These are phyloP conservation scores for Dactylellina sp. DNA, from an alignment of 2,329 filamentous ascomycete species.

Conservation along the genomic window DNA sequence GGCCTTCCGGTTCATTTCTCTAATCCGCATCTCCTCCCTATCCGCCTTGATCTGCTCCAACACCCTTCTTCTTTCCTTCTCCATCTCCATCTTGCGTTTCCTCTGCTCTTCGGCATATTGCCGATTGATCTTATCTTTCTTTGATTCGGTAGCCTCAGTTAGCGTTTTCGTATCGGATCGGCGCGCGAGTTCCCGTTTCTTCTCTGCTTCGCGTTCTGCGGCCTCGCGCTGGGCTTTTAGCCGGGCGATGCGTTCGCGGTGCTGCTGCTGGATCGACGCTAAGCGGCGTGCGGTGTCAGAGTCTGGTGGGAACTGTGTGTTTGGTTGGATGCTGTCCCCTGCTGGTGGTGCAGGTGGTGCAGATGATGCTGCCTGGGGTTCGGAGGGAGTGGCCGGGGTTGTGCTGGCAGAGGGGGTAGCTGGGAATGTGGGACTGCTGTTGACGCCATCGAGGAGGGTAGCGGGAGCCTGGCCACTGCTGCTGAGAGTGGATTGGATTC, in stretches of 20 bases:
- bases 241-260: conserved; percentile 47
- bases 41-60: conserved; percentile 53
- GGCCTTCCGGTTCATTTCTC: conserved; percentile 51
- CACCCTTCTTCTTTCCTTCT: conserved; percentile 41
- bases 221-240: conserved; percentile 50
- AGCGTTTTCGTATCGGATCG: conserved; percentile 43
- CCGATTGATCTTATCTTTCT: conserved; percentile 26
- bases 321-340: conserved; percentile 28
- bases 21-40: conserved; percentile 48
- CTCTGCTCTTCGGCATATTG: conserved; percentile 52
- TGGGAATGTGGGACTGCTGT: conserved; percentile 48
- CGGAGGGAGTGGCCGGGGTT: not conserved
- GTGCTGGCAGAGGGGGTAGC: conserved; percentile 7
- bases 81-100: conserved; percentile 41
- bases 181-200: conserved; percentile 38
- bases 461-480: conserved; percentile 12
- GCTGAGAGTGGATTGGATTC: conserved; percentile 29
- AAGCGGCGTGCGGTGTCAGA: conserved; percentile 37
- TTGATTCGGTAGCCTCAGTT: conserved; percentile 30
- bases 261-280: conserved; percentile 48
- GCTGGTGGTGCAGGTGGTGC: conserved; percentile 11
- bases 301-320: conserved; percentile 51
- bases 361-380: not conserved
- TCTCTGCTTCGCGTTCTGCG: conserved; percentile 38
- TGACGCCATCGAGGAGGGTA: conserved; percentile 46